Percentiles rank a stretch among this genome's conserved stretches.
phyloP scores from a whole-genome alignment of 1,284 basidiomycete species.

The Tylopilus sp. region DNA sequence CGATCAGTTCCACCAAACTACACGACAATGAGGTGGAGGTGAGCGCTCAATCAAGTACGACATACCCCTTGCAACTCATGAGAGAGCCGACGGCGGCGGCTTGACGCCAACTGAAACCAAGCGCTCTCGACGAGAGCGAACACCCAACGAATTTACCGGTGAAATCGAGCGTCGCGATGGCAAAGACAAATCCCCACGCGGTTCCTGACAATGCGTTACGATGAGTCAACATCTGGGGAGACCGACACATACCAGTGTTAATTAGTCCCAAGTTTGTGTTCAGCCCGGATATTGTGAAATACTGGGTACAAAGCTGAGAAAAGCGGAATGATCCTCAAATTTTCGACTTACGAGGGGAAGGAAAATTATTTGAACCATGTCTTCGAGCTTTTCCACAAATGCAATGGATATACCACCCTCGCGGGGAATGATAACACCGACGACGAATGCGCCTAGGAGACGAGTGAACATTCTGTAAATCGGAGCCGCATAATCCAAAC shows the following conservation, averaged over 20 bases:
- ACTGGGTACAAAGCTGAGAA: constrained; percentile 45
- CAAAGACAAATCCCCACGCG: constrained; percentile 87
- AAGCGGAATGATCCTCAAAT: not conserved
- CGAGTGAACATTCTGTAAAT: constrained; percentile 17
- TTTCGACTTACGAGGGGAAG: constrained; percentile 67
- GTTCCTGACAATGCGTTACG: constrained; percentile 61
- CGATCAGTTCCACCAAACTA: constrained; percentile 86
- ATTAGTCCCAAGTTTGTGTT: constrained; percentile 86
- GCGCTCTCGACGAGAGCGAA: constrained; percentile 60
- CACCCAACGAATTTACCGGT: constrained; percentile 80
- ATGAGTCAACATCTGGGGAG: constrained; percentile 26
- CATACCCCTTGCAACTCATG: constrained; percentile 94
- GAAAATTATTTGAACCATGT: constrained; percentile 78
- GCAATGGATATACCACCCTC: constrained; percentile 82
- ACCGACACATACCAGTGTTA: constrained; percentile 50
- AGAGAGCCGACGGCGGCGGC: constrained; percentile 83
- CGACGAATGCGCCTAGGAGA: constrained; percentile 75
- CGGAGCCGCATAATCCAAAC: constrained; percentile 11
- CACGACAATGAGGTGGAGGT: constrained; percentile 26
- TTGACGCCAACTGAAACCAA: constrained; percentile 79
- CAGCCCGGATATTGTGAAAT: constrained; percentile 86
- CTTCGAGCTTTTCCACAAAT: constrained; percentile 80
- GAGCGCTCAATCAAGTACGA: not conserved
- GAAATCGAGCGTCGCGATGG: constrained; percentile 81
- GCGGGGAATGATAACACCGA: constrained; percentile 88